Conservation (phyloP, 176 grass and related monocot genomes). For the Urochloa ruziziensis region DNA sequence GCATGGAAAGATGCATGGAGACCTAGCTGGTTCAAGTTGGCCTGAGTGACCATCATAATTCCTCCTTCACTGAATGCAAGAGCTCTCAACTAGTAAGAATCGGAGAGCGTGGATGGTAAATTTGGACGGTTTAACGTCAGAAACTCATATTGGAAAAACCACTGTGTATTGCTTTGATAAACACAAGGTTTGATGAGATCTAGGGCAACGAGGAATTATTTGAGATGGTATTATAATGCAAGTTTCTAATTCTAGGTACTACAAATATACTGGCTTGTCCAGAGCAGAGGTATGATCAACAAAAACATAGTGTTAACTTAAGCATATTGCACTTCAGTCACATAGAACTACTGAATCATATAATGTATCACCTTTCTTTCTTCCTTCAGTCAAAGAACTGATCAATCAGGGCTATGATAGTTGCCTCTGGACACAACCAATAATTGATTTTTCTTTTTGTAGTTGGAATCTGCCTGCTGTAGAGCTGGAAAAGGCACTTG, state of each 20-base stretch:
- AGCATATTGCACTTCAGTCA: constrained; percentile 7
- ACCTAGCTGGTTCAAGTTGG: too few species aligned
- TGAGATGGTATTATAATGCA: not conserved
- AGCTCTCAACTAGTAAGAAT: not conserved
- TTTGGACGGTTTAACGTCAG: not conserved
- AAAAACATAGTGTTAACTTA: not conserved
- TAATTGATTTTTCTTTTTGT: not conserved
- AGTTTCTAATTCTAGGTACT: not conserved
- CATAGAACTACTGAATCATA: not conserved
- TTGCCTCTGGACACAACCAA: not conserved
- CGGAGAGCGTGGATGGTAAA: not conserved
- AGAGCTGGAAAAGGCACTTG: not conserved
- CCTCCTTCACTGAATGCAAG: not conserved
- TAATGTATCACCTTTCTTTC: not conserved
- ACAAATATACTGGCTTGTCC: not conserved
- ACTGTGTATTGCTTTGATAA: not conserved
- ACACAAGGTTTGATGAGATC: not conserved
- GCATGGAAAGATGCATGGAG: not conserved
- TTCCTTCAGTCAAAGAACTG: not conserved
- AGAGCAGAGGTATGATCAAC: not conserved
- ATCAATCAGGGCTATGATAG: not conserved
- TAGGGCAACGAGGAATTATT: not conserved
- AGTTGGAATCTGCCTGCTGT: not conserved
- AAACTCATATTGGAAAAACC: not conserved
- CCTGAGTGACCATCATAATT: not conserved